Percentiles rank a stretch among this genome's conserved stretches.
phyloP scores from a whole-genome alignment of 2,329 filamentous ascomycete genomes.

The Rutstroemia sp. region DNA sequence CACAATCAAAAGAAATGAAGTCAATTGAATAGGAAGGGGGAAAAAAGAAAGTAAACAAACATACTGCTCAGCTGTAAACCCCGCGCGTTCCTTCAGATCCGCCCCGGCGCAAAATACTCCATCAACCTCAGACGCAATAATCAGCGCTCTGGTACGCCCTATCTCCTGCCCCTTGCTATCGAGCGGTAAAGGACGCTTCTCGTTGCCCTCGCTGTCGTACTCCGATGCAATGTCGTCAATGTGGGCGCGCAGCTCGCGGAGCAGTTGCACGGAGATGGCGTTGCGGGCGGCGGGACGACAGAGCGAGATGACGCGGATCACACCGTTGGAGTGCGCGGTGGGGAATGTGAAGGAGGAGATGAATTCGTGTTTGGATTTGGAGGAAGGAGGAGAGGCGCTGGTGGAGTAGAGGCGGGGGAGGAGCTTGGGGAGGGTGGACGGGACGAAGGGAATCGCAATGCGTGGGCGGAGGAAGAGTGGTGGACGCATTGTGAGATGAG shows the following conservation, averaged over 20 bases:
- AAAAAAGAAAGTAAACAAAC: neutral
- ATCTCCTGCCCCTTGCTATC: slow-evolving; percentile 20
- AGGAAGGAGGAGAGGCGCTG: neutral
- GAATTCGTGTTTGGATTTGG: slow-evolving; percentile 10
- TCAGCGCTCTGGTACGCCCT: slow-evolving; percentile 65
- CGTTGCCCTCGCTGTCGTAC: slow-evolving; percentile 48
- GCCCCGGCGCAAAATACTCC: slow-evolving; percentile 88
- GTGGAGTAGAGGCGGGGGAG: slow-evolving; percentile 11
- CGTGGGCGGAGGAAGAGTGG: neutral
- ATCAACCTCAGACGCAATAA: slow-evolving; percentile 81
- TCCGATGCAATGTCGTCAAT: slow-evolving; percentile 63
- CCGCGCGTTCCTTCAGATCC: slow-evolving; percentile 80
- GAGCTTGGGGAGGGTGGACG: slow-evolving; percentile 10
- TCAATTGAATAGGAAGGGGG: neutral
- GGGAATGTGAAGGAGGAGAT: slow-evolving; percentile 6
- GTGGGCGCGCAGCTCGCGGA: slow-evolving; percentile 63
- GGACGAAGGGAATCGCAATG: neutral
- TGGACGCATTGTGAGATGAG: neutral
- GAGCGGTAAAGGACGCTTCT: slow-evolving; percentile 30
- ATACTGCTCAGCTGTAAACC: slow-evolving; percentile 72
- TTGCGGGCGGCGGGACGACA: slow-evolving; percentile 83
- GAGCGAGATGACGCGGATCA: slow-evolving; percentile 81
- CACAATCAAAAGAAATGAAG: neutral
- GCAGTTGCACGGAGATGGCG: slow-evolving; percentile 75
- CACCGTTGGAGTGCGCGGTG: slow-evolving; percentile 40